Conservation (phyloP, 2,329 filamentous ascomycete genomes). For the Phaeophleospora eucalypticola region DNA sequence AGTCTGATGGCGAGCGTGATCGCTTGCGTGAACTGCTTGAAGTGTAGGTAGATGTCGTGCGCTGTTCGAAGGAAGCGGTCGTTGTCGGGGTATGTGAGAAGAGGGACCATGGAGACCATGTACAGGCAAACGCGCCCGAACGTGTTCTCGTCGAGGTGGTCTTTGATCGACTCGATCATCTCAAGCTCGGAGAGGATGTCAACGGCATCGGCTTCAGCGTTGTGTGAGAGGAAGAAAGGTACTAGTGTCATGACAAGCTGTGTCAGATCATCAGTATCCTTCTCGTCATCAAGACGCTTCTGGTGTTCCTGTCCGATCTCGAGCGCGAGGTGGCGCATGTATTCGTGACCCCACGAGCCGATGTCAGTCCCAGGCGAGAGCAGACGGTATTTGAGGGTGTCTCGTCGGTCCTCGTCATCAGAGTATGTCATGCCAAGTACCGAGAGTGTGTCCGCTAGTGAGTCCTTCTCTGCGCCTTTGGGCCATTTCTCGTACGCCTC, state of each 20-base stretch:
- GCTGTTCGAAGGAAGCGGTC: slow-evolving; percentile 90
- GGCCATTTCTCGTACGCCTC: slow-evolving; percentile 89
- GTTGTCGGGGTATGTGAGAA: slow-evolving; percentile 96
- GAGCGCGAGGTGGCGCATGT: slow-evolving; percentile 88
- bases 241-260: slow-evolving; percentile 81
- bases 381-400: slow-evolving; percentile 93
- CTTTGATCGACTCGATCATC: slow-evolving; percentile 86
- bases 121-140: slow-evolving; percentile 92
- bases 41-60: slow-evolving; percentile 87
- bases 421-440: slow-evolving; percentile 99
- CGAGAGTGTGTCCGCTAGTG: slow-evolving; percentile 90
- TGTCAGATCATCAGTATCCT: slow-evolving; percentile 76
- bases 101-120: slow-evolving; percentile 98
- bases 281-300: slow-evolving; percentile 79
- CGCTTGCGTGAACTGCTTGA: slow-evolving; percentile 89
- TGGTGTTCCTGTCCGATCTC: slow-evolving; percentile 95
- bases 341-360: slow-evolving; percentile 97
- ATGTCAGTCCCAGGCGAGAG: slow-evolving; percentile 88
- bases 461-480: slow-evolving; percentile 75
- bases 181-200: slow-evolving; percentile 96
- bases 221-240: slow-evolving; percentile 93
- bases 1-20: slow-evolving; percentile 91
- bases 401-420: slow-evolving; percentile 81
- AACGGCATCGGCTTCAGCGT: slow-evolving; percentile 95
- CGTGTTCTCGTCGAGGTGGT: slow-evolving; percentile 89